Evolutionary conservation across 192 early-diverging fungal genomes (phyloP).

Genomic region (Geosiphon pyriformis): DNA sequence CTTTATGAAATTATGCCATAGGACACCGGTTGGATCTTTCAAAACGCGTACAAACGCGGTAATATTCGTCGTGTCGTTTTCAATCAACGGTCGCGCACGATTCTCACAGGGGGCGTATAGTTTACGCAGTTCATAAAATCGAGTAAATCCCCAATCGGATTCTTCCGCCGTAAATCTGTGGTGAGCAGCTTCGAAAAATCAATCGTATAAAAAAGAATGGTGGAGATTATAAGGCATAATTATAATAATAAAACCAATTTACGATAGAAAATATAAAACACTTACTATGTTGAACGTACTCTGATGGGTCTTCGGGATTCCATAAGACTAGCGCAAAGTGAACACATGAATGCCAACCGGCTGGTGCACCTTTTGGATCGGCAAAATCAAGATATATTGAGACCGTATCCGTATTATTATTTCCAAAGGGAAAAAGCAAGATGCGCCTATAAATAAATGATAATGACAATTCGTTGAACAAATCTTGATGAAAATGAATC

Average conservation of each 20-base stretch:
- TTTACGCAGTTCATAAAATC: conserved; percentile 54
- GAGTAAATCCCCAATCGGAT: conserved; percentile 94
- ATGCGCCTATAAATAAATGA: conserved; percentile 58
- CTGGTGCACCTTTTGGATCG: conserved; percentile 51
- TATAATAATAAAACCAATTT: neutral
- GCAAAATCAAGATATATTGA: conserved; percentile 86
- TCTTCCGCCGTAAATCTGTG: conserved; percentile 82
- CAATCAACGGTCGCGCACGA: conserved; percentile 52
- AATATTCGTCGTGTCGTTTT: conserved; percentile 60
- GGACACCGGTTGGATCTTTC: conserved; percentile 82
- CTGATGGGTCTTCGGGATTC: conserved; percentile 62
- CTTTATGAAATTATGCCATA: conserved; percentile 94
- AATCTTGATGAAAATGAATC: neutral
- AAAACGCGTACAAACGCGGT: conserved; percentile 70
- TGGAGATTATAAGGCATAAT: neutral
- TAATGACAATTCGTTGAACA: neutral
- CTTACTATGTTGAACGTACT: conserved; percentile 47
- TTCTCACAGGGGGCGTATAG: conserved; percentile 37
- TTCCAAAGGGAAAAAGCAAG: conserved; percentile 86
- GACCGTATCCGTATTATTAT: conserved; percentile 59
- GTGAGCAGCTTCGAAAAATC: conserved; percentile 43
- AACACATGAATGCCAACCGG: conserved; percentile 78
- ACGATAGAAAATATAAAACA: conserved; percentile 17
- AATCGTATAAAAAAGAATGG: neutral
- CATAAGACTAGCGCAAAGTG: conserved; percentile 75